Percentiles rank a stretch among this genome's conserved stretches.
These are phyloP conservation scores for Linum lewisii DNA, from an alignment of 345 rosid genomes.

Conservation along the genomic window DNA sequence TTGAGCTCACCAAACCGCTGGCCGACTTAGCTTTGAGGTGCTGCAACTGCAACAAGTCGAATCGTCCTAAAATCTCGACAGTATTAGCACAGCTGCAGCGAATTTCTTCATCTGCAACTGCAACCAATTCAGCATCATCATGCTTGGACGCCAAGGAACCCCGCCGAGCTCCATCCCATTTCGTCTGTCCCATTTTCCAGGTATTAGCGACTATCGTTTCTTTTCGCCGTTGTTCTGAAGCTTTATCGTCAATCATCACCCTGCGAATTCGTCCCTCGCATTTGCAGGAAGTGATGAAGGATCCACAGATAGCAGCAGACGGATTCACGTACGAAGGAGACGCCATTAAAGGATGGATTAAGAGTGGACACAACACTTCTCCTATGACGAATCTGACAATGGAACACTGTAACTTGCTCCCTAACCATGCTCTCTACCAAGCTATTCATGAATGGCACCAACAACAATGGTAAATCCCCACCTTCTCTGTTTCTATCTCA, in stretches of 20 bases:
- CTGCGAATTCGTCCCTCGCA: background rate
- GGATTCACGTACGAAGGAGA: constrained; percentile 90
- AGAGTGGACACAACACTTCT: constrained; percentile 69
- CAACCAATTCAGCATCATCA: constrained; percentile 23
- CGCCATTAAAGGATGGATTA: constrained; percentile 78
- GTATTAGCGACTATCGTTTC: constrained; percentile 22
- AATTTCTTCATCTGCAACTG: constrained; percentile 10
- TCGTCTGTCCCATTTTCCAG: constrained; percentile 87
- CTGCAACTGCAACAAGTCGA: constrained; percentile 35
- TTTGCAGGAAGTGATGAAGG: constrained; percentile 71
- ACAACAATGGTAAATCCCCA: constrained; percentile 32
- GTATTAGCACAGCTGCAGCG: constrained; percentile 44
- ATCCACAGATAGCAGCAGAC: constrained; percentile 82
- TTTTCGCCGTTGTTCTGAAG: background rate
- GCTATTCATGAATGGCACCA: constrained; percentile 75
- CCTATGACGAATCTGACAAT: constrained; percentile 90
- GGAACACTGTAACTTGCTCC: constrained; percentile 55
- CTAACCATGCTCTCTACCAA: constrained; percentile 68
- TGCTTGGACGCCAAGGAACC: constrained; percentile 31
- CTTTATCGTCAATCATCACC: no score
- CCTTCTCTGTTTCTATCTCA: background rate
- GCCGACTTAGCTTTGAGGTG: constrained; percentile 62
- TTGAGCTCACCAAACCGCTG: constrained; percentile 40
- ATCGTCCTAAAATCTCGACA: constrained; percentile 45
- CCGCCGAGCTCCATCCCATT: constrained; percentile 56